Conservation (phyloP, 1,284 basidiomycete species). For the Cutaneotrichosporon mucoides region DNA sequence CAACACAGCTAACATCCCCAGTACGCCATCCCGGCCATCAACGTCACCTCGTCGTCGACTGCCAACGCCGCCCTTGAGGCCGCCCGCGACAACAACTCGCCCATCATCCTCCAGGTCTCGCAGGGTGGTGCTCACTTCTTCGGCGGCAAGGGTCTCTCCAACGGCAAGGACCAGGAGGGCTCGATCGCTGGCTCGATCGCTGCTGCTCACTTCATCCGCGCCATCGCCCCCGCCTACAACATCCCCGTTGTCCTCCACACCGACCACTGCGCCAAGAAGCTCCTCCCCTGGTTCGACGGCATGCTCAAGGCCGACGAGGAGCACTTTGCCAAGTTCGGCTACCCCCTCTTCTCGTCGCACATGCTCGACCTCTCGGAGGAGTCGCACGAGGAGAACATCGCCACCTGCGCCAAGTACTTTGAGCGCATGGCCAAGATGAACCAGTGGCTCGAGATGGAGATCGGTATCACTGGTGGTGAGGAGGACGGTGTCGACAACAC, state of each 20-base stretch:
- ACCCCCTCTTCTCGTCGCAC: constrained; percentile 80
- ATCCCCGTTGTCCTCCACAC: constrained; percentile 97
- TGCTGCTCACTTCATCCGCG: constrained; percentile 87
- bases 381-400: constrained; percentile 95
- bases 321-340: constrained; percentile 84
- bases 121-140: constrained; percentile 97
- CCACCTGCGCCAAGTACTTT: constrained; percentile 90
- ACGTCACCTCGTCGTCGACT: constrained; percentile 81
- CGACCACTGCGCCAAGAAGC: constrained; percentile 98
- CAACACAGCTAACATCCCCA: constrained; percentile 12
- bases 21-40: constrained; percentile 41
- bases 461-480: constrained; percentile 99
- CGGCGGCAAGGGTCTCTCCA: constrained; percentile 92
- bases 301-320: constrained; percentile 97
- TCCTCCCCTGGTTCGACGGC: constrained; percentile 97
- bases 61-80: constrained; percentile 85
- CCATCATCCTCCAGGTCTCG: constrained; percentile 96
- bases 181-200: constrained; percentile 89
- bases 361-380: constrained; percentile 99
- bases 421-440: constrained; percentile 88
- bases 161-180: constrained; percentile 80
- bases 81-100: constrained; percentile 88
- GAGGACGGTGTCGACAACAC: constrained; percentile 99
- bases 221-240: constrained; percentile 83
- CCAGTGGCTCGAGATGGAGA: constrained; percentile 99